Evolutionary conservation across 1,139 yeast genomes (phyloP), one percentile per base, ranked within the genome.

Genomic region (Candida pseudoviswanathii): DNA sequence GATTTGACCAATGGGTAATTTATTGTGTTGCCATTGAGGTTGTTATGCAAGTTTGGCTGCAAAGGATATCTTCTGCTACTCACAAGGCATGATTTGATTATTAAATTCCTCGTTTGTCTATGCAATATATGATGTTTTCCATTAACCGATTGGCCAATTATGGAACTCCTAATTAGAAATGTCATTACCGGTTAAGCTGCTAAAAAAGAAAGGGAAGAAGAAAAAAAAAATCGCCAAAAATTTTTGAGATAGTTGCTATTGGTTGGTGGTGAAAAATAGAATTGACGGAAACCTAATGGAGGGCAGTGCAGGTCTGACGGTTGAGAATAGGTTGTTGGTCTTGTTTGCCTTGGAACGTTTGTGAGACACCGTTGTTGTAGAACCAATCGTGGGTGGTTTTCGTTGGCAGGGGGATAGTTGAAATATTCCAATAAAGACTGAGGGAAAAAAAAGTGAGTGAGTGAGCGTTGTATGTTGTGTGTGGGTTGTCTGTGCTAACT

Each of bases 11-110:
- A 50, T 5, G 57, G 55, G 37, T 48, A 49, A 44, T 58, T 58
- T 8, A 58, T 54, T 2, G 57, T 54, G 11, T 48, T 48, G 21
- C 32, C 40, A 39, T 57, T 53, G 44, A 54, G 42, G 46, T 56
- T 50, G 16, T 40, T 41, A 48, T 62, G 61, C 41, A 61, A 53
- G 30, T 47, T 38, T 10, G 64, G 64, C 44, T 58, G 53, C 38
- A 63, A 57, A 6, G 64, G 65, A 44, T 60, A 61, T 47, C 63
- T 56, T 16, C 43, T 40, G 7, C 39, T 21, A 22, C 40, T 33
- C 4, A 42, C 38, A 33, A 51, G 41, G 8, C 46, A 40, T 31
- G 48, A 31, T 41, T 48, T 46, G 21, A 49, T 44, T 24, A 41
- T 43, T 38, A 51, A 47, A 37, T 32, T 51, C 44, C 53, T 48